A percentile compares a stretch with the other conserved stretches of the same genome.
phyloP scores from a whole-genome alignment of 164 flowering plant genomes.

The Vitis cinerea region DNA sequence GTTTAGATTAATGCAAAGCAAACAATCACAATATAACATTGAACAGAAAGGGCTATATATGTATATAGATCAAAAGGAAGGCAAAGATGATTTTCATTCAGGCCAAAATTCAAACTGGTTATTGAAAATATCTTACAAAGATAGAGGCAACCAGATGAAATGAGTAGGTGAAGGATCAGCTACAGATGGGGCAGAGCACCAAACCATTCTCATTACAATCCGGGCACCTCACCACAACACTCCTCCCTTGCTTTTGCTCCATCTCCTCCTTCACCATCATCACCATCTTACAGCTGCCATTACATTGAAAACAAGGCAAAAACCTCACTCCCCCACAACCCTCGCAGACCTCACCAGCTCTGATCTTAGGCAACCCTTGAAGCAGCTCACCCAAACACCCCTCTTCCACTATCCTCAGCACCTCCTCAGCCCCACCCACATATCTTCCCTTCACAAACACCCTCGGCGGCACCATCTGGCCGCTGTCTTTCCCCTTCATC shows the following conservation, averaged over 20 bases:
- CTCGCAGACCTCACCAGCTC: conserved; percentile 53
- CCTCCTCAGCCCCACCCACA: conserved; percentile 84
- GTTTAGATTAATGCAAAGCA: no score
- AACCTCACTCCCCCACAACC: conserved; percentile 88
- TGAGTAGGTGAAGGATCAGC: conserved; percentile 25
- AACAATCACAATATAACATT: no score
- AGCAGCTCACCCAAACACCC: conserved; percentile 50
- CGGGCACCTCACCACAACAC: conserved; percentile 58
- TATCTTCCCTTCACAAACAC: conserved; percentile 81
- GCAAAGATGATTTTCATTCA: no score
- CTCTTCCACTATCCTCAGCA: conserved; percentile 66
- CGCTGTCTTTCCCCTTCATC: conserved; percentile 40
- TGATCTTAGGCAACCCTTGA: conserved; percentile 58
- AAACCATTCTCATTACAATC: conserved; percentile 98
- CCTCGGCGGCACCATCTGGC: conserved; percentile 44
- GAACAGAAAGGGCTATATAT: no score
- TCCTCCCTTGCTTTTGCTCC: conserved; percentile 20
- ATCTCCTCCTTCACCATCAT: conserved; percentile 25
- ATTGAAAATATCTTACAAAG: neutral
- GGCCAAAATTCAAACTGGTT: no score
- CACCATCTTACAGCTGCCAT: conserved; percentile 86
- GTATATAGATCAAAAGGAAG: no score
- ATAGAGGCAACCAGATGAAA: conserved; percentile 2
- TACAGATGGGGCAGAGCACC: conserved; percentile 82
- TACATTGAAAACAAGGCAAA: conserved; percentile 77